A percentile compares a stretch with the other conserved stretches of the same genome.
Conservation (phyloP, 2,329 filamentous ascomycete genomes). For the Ramularia collo-cygni region DNA sequence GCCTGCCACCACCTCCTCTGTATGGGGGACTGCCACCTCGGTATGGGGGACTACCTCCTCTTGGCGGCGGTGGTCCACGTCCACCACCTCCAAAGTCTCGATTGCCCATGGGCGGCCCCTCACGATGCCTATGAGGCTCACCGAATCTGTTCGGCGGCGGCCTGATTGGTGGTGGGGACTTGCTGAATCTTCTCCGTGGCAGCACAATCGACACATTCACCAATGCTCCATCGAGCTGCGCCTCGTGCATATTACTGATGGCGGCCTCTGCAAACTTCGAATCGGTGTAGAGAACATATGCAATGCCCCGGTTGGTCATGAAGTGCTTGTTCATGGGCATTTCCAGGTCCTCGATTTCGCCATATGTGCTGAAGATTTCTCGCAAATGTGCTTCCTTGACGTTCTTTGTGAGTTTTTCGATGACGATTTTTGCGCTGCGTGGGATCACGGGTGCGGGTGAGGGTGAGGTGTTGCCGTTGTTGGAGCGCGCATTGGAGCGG, state of each 20-base stretch:
- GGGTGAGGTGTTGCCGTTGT: slow-evolving; percentile 22
- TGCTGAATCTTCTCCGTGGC: slow-evolving; percentile 74
- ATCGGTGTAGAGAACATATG: slow-evolving; percentile 78
- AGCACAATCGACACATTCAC: slow-evolving; percentile 86
- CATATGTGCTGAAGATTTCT: slow-evolving; percentile 89
- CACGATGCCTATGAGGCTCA: slow-evolving; percentile 33
- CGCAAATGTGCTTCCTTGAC: slow-evolving; percentile 80
- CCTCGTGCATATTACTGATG: slow-evolving; percentile 89
- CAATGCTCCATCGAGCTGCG: slow-evolving; percentile 70
- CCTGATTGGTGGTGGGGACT: slow-evolving; percentile 65
- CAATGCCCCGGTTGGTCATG: slow-evolving; percentile 84
- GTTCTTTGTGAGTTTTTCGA: slow-evolving; percentile 93
- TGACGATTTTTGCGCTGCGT: slow-evolving; percentile 63
- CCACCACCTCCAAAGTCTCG: slow-evolving; percentile 11
- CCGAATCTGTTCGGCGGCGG: slow-evolving; percentile 47
- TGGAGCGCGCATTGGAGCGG: slow-evolving; percentile 25
- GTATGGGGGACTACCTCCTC: slow-evolving; percentile 20
- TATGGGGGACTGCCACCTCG: slow-evolving; percentile 7
- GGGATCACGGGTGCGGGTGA: slow-evolving; percentile 16
- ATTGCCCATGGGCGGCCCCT: slow-evolving; percentile 25
- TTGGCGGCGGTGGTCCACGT: slow-evolving; percentile 15
- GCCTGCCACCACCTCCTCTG: slow-evolving; percentile 14
- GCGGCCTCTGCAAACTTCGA: slow-evolving; percentile 77
- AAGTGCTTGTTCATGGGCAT: slow-evolving; percentile 82
- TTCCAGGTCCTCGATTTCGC: slow-evolving; percentile 77